Conservation (phyloP, 768 basidiomycete genomes). For the Phaffia tasmanica region DNA sequence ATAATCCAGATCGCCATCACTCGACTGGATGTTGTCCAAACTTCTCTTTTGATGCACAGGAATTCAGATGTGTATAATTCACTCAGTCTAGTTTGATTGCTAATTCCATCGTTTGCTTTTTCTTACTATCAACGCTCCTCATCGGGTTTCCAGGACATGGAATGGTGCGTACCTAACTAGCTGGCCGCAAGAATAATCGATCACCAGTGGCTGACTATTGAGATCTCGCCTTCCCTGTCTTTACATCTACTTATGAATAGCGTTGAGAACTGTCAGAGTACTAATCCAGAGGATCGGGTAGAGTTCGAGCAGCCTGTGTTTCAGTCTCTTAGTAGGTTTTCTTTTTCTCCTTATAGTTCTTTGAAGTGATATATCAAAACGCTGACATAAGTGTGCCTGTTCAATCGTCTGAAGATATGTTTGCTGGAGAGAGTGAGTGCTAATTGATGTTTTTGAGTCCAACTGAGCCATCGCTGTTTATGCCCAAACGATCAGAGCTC, state of each 20-base stretch:
- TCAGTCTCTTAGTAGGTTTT: constrained; percentile 67
- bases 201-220: not conserved
- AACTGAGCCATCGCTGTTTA: constrained; percentile 6
- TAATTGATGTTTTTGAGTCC: constrained; percentile 26
- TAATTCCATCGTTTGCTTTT: not conserved
- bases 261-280: constrained; percentile 75
- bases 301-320: constrained; percentile 91
- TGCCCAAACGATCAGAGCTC: constrained; percentile 19
- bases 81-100: constrained; percentile 32
- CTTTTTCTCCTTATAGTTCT: not conserved
- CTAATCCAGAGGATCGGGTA: constrained; percentile 51
- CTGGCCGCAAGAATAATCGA: not conserved
- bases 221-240: not conserved
- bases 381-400: constrained; percentile 6
- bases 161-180: constrained; percentile 46
- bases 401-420: constrained; percentile 22
- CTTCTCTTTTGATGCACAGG: not conserved
- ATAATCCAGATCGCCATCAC: too few species aligned
- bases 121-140: constrained; percentile 36
- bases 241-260: not conserved
- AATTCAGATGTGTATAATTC: constrained; percentile 33
- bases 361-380: not conserved
- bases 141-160: constrained; percentile 55
- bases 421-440: constrained; percentile 47
- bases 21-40: not conserved